These are phyloP conservation scores for Colletotrichum sp. DNA, from an alignment of 2,329 filamentous ascomycete species.

Conservation along the genomic window DNA sequence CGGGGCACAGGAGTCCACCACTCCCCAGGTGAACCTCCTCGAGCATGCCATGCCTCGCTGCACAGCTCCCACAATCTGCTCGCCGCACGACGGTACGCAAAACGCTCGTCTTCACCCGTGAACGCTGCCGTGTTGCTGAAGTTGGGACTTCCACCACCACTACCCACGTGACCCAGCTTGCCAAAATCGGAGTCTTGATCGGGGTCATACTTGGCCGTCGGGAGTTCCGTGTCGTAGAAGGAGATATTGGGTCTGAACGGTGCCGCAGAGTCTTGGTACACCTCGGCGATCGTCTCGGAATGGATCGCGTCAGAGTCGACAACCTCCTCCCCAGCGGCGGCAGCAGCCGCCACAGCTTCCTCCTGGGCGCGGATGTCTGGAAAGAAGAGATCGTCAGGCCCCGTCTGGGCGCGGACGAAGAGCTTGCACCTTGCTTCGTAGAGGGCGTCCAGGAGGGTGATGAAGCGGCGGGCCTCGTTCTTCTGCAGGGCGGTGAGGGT, in stretches of 20 bases:
- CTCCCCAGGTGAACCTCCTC: constrained; percentile 46
- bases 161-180: constrained; percentile 28
- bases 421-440: constrained; percentile 85
- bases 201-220: constrained; percentile 55
- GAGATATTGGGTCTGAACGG: constrained; percentile 83
- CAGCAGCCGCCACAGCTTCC: not conserved
- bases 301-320: constrained; percentile 43
- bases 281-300: constrained; percentile 60
- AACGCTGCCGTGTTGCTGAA: constrained; percentile 73
- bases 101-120: constrained; percentile 81
- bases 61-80: constrained; percentile 87
- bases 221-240: constrained; percentile 58
- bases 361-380: constrained; percentile 52
- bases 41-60: constrained; percentile 72
- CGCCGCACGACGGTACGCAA: constrained; percentile 79
- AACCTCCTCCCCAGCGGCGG: not conserved
- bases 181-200: constrained; percentile 65
- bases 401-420: constrained; percentile 68
- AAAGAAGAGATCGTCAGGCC: constrained; percentile 80
- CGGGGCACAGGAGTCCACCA: constrained; percentile 70
- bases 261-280: constrained; percentile 78
- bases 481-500: constrained; percentile 71
- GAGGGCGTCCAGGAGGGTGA: constrained; percentile 79
- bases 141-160: constrained; percentile 48
- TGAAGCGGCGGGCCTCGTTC: constrained; percentile 82